A percentile compares a stretch with the other conserved stretches of the same genome.
Conservation (phyloP, 2,329 filamentous ascomycete genomes). For the Calonectria henricotiae region DNA sequence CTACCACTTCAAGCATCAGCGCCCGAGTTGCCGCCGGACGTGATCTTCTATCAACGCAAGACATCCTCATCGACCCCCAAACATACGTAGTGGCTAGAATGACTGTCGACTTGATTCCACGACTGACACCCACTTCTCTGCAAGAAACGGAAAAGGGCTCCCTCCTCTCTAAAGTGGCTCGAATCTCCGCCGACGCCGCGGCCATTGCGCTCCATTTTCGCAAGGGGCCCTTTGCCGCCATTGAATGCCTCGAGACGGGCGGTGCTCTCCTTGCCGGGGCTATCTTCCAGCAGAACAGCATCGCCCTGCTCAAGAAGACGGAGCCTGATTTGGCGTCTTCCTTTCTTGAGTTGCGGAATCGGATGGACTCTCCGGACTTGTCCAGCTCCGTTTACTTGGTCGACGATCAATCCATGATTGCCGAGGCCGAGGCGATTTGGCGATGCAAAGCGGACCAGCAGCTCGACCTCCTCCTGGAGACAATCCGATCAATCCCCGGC, state of each 20-base stretch:
- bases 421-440: neutral
- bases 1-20: slow-evolving; percentile 1
- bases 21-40: slow-evolving; percentile 9
- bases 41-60: neutral
- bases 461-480: neutral
- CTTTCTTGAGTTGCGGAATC: slow-evolving; percentile 1
- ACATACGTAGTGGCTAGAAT: slow-evolving; percentile 9
- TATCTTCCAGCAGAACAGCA: neutral
- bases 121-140: neutral
- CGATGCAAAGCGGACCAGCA: slow-evolving; percentile 2
- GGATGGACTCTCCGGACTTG: slow-evolving; percentile 7
- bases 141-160: neutral
- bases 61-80: slow-evolving; percentile 4
- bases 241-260: slow-evolving; percentile 17
- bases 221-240: slow-evolving; percentile 5
- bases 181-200: slow-evolving; percentile 15
- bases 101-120: slow-evolving; percentile 16
- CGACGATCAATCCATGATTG: neutral
- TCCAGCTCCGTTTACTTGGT: slow-evolving; percentile 4
- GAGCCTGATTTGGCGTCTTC: neutral
- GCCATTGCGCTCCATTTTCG: slow-evolving; percentile 15
- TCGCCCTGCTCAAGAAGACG: slow-evolving; percentile 1
- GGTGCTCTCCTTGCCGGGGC: neutral
- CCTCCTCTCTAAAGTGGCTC: neutral
- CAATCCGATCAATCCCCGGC: neutral